A percentile compares a stretch with the other conserved stretches of the same genome.
phyloP scores from a whole-genome alignment of 2,329 filamentous ascomycete species.

The Paramyrothecium roridum region DNA sequence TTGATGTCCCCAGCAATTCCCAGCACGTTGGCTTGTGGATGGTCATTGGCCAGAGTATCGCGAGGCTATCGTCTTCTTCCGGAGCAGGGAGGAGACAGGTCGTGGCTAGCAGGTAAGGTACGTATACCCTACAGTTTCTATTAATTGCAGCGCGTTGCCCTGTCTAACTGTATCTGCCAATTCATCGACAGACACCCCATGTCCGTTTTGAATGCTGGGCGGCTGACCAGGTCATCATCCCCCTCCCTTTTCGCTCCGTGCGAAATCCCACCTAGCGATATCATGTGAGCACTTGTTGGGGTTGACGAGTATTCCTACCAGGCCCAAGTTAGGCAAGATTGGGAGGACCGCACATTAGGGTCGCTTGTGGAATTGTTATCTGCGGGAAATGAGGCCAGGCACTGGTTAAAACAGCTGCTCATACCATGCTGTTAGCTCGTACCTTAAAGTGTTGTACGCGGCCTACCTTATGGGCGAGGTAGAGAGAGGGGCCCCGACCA shows the following conservation, averaged over 20 bases:
- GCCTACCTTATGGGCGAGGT: too few relatives aligned
- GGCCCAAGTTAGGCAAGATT: background rate
- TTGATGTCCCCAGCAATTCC: too few relatives aligned
- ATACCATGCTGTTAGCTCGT: too few relatives aligned
- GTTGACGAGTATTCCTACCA: background rate
- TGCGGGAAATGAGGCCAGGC: background rate
- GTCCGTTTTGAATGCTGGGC: background rate
- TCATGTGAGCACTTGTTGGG: background rate
- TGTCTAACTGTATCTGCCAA: background rate
- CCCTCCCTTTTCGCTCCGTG: background rate
- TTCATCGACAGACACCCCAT: background rate
- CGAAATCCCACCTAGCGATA: background rate
- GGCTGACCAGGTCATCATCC: background rate
- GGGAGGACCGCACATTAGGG: background rate
- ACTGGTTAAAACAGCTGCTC: background rate
- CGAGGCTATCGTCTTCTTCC: background rate
- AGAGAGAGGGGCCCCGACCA: too few relatives aligned
- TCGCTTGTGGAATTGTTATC: background rate
- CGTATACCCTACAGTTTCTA: background rate
- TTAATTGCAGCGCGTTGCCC: background rate
- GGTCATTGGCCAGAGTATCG: too few relatives aligned
- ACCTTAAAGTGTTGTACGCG: too few relatives aligned
- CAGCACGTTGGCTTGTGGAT: too few relatives aligned
- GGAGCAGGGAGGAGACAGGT: background rate
- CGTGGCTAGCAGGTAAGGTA: background rate